A percentile compares a stretch with the other conserved stretches of the same genome.
Conservation (phyloP, 345 rosid species). For the Lepidium aucheri region DNA sequence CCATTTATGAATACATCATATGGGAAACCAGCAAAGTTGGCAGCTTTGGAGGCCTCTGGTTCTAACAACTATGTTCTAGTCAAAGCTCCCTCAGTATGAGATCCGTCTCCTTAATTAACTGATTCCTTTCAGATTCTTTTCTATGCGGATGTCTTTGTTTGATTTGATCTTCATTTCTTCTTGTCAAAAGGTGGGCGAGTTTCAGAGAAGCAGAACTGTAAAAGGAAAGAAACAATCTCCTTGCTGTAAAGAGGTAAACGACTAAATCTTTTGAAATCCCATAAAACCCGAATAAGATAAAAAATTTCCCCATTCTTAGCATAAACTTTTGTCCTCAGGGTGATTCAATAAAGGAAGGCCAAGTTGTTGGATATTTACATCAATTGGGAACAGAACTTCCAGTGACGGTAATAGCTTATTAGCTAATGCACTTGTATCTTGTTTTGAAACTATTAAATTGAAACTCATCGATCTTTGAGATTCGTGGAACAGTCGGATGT, state of each 20-base stretch:
- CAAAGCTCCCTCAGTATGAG: slow-evolving; percentile 59
- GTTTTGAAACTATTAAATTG: neutral
- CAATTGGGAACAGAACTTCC: slow-evolving; percentile 76
- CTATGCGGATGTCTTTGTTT: neutral
- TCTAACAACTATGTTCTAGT: slow-evolving; percentile 57
- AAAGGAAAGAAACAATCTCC: slow-evolving; percentile 79
- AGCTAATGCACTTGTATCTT: neutral
- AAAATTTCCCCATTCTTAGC: neutral
- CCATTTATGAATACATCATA: slow-evolving; percentile 59
- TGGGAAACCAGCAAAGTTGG: slow-evolving; percentile 64
- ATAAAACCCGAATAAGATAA: neutral
- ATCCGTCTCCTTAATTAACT: slow-evolving; percentile 3
- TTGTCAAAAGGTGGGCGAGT: slow-evolving; percentile 59
- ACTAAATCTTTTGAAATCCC: neutral
- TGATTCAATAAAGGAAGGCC: slow-evolving; percentile 73
- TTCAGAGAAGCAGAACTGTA: slow-evolving; percentile 60
- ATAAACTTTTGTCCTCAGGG: slow-evolving; percentile 43
- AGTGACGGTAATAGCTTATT: slow-evolving; percentile 53
- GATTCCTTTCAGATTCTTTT: neutral
- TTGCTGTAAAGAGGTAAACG: slow-evolving; percentile 60
- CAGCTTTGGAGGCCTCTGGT: slow-evolving; percentile 80
- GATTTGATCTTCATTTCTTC: neutral
- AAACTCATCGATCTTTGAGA: neutral
- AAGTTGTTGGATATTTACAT: slow-evolving; percentile 76
- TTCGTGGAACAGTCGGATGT: slow-evolving; percentile 69